A percentile compares a stretch with the other conserved stretches of the same genome.
phyloP scores from a whole-genome alignment of 768 basidiomycete genomes.

The Suillus tomentosus region DNA sequence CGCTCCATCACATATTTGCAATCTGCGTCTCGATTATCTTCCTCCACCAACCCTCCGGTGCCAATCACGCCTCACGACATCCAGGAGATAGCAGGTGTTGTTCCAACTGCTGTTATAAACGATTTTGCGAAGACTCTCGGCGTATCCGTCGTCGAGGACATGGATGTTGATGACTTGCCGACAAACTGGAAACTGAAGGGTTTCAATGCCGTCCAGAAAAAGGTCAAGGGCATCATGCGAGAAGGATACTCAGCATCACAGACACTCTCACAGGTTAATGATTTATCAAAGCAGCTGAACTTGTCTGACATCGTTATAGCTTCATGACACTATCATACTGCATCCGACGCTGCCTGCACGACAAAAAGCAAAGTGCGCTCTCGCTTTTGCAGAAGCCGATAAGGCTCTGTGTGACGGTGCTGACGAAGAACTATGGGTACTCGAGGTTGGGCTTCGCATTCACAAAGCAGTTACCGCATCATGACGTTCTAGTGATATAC shows the following conservation, averaged over 20 bases:
- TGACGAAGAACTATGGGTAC: constrained; percentile 94
- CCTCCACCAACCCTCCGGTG: constrained; percentile 69
- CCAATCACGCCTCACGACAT: constrained; percentile 78
- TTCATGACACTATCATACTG: constrained; percentile 88
- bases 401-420: constrained; percentile 95
- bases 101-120: constrained; percentile 73
- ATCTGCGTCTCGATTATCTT: constrained; percentile 87
- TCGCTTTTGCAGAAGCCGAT: constrained; percentile 92
- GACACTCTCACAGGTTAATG: constrained; percentile 78
- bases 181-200: constrained; percentile 32
- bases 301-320: constrained; percentile 43
- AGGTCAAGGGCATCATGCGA: constrained; percentile 76
- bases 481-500: constrained; percentile 6
- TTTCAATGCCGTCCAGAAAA: constrained; percentile 64
- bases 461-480: constrained; percentile 54
- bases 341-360: constrained; percentile 79
- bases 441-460: constrained; percentile 84
- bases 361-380: constrained; percentile 78
- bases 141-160: constrained; percentile 62
- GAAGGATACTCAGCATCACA: constrained; percentile 95
- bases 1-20: constrained; percentile 98
- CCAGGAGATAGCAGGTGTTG: constrained; percentile 96
- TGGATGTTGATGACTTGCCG: constrained; percentile 45
- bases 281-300: constrained; percentile 26
- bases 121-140: constrained; percentile 73